These are phyloP conservation scores for Ogataea kodamae DNA, from an alignment of 805 yeast genomes.

Conservation along the genomic window DNA sequence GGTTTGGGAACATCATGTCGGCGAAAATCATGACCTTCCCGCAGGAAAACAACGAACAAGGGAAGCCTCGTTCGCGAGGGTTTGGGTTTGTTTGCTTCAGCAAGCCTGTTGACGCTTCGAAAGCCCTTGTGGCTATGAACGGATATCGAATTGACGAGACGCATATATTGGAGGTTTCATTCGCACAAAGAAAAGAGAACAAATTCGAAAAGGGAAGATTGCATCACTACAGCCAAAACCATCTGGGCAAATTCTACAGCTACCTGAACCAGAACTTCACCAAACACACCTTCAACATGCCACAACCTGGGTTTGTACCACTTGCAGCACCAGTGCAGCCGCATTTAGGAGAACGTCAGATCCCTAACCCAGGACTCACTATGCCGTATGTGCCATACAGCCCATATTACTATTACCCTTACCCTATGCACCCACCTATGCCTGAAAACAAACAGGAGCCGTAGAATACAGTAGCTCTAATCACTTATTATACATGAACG, in stretches of 20 bases:
- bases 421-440: constrained; percentile 11
- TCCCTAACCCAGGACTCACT: constrained; percentile 11
- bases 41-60: constrained; percentile 26
- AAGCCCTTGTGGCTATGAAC: constrained; percentile 64
- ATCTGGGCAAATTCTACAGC: constrained; percentile 28
- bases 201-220: constrained; percentile 36
- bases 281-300: constrained; percentile 16
- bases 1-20: constrained; percentile 51
- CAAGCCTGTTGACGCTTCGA: constrained; percentile 60
- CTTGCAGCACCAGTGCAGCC: constrained; percentile 5
- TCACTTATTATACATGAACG: too few species aligned
- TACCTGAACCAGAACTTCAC: constrained; percentile 22
- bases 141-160: constrained; percentile 41
- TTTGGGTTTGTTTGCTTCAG: constrained; percentile 81
- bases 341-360: constrained; percentile 6
- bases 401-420: constrained; percentile 23
- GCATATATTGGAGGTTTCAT: constrained; percentile 47
- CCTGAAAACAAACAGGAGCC: constrained; percentile 3
- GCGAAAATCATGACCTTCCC: constrained; percentile 54
- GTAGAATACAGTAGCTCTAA: constrained; percentile 1
- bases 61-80: constrained; percentile 53
- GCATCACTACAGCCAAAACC: constrained; percentile 36
- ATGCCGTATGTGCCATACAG: constrained; percentile 18
- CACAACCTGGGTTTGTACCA: constrained; percentile 6
- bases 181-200: constrained; percentile 72